These are phyloP conservation scores for Corymbia calophylla DNA, from an alignment of 441 rosid species.

Conservation along the genomic window DNA sequence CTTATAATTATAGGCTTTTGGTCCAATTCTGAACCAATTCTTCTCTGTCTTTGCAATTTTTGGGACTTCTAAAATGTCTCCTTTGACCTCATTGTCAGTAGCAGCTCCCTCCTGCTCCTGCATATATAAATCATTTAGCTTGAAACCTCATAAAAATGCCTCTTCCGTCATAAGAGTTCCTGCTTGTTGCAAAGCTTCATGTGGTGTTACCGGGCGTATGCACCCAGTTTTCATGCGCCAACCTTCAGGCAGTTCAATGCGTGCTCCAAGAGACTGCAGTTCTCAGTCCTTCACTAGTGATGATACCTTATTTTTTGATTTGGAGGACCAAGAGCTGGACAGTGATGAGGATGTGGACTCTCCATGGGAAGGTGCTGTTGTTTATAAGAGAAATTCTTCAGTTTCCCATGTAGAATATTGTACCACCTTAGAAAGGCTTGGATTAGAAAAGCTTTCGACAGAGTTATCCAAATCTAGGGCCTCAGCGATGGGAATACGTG, in stretches of 20 bases:
- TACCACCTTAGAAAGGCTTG: slow-evolving; percentile 92
- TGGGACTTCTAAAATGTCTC: slow-evolving; percentile 30
- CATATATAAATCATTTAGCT: neutral
- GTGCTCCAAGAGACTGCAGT: slow-evolving; percentile 11
- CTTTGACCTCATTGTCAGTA: slow-evolving; percentile 21
- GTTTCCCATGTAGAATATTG: slow-evolving; percentile 76
- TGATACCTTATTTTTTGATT: slow-evolving; percentile 33
- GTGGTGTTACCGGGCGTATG: neutral
- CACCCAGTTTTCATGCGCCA: neutral
- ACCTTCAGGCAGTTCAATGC: slow-evolving; percentile 1
- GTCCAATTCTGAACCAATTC: neutral
- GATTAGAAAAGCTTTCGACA: slow-evolving; percentile 58
- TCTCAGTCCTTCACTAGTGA: slow-evolving; percentile 28
- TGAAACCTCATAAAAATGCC: slow-evolving; percentile 2
- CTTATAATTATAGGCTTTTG: neutral
- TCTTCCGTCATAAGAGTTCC: slow-evolving; percentile 2
- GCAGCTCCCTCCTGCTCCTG: slow-evolving; percentile 14
- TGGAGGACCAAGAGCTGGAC: slow-evolving; percentile 39
- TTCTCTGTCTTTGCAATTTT: neutral
- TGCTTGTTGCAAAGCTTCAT: neutral
- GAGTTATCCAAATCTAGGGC: slow-evolving; percentile 66
- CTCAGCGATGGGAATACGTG: slow-evolving; percentile 73
- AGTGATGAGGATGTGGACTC: slow-evolving; percentile 38
- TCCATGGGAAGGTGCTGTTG: slow-evolving; percentile 90
- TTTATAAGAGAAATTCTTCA: slow-evolving; percentile 66